Conservation (phyloP, 2,329 filamentous ascomycete species). For the Alternaria hordeiaustralica region DNA sequence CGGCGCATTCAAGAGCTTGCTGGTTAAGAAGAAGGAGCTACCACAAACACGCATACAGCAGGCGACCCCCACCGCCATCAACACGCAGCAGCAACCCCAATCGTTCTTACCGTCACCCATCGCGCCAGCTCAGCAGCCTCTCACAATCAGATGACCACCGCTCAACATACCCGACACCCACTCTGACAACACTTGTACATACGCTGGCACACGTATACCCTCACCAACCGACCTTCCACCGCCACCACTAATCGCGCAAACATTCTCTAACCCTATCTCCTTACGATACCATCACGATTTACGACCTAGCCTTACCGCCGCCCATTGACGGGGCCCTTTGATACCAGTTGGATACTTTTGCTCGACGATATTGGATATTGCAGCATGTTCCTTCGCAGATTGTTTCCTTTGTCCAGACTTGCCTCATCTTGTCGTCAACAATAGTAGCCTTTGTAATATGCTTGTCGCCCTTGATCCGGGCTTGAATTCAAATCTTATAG, state of each 20-base stretch:
- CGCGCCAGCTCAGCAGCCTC: slow-evolving; percentile 12
- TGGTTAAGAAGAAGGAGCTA: slow-evolving; percentile 71
- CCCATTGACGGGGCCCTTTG: slow-evolving; percentile 1
- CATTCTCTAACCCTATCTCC: not conserved
- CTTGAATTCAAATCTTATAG: slow-evolving; percentile 3
- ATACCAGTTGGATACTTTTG: slow-evolving; percentile 7
- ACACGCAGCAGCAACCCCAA: slow-evolving; percentile 17
- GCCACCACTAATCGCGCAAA: slow-evolving; percentile 9
- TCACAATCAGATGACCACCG: slow-evolving; percentile 7
- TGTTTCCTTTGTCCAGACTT: slow-evolving; percentile 6
- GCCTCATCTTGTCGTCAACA: slow-evolving; percentile 6
- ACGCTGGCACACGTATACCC: slow-evolving; percentile 5
- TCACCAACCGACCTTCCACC: not conserved
- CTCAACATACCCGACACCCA: not conserved
- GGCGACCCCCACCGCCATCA: slow-evolving; percentile 14
- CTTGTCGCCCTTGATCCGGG: slow-evolving; percentile 4
- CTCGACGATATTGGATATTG: slow-evolving; percentile 9
- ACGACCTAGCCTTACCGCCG: slow-evolving; percentile 1
- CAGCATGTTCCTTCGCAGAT: not conserved
- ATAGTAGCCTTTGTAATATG: slow-evolving; percentile 11
- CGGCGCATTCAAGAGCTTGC: slow-evolving; percentile 86
- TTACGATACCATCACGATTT: slow-evolving; percentile 13
- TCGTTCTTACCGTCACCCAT: slow-evolving; percentile 1
- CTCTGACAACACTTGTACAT: slow-evolving; percentile 10
- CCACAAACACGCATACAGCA: slow-evolving; percentile 32